These are phyloP conservation scores for Schizonepeta tenuifolia DNA, from an alignment of 257 asterid species.

Conservation along the genomic window DNA sequence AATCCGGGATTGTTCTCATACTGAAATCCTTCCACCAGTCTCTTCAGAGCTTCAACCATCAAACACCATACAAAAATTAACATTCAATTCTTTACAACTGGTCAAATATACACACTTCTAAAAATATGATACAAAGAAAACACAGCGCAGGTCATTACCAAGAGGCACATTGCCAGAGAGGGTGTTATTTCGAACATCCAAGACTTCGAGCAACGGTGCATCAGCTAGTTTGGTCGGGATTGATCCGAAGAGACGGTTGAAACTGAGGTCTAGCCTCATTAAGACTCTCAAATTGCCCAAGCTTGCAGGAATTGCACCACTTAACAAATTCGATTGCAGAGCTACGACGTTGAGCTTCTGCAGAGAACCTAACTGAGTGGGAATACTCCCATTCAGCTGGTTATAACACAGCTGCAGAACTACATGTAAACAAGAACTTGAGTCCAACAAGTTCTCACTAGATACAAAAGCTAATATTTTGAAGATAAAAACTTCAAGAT, in stretches of 20 bases:
- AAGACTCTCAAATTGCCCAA: slow-evolving; percentile 70
- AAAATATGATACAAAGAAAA: background rate
- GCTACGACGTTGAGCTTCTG: slow-evolving; percentile 79
- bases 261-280: slow-evolving; percentile 79
- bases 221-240: slow-evolving; percentile 86
- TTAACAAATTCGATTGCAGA: slow-evolving; percentile 70
- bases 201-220: slow-evolving; percentile 71
- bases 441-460: background rate
- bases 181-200: slow-evolving; percentile 75
- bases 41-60: slow-evolving; percentile 73
- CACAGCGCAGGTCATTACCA: slow-evolving; percentile 48
- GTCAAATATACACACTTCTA: background rate
- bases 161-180: slow-evolving; percentile 96
- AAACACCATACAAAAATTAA: slow-evolving; percentile 24
- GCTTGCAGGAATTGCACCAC: slow-evolving; percentile 96
- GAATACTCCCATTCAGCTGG: slow-evolving; percentile 80
- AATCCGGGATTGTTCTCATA: slow-evolving; percentile 72
- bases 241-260: slow-evolving; percentile 77
- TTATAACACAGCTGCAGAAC: slow-evolving; percentile 96
- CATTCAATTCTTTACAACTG: slow-evolving; percentile 6
- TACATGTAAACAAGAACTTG: slow-evolving; percentile 33
- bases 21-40: slow-evolving; percentile 70
- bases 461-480: background rate
- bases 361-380: slow-evolving; percentile 64
- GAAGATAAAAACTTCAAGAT: slow-evolving; percentile 15